Conservation (phyloP, 176 grass and related monocot species). For the Panicum miliaceum region DNA sequence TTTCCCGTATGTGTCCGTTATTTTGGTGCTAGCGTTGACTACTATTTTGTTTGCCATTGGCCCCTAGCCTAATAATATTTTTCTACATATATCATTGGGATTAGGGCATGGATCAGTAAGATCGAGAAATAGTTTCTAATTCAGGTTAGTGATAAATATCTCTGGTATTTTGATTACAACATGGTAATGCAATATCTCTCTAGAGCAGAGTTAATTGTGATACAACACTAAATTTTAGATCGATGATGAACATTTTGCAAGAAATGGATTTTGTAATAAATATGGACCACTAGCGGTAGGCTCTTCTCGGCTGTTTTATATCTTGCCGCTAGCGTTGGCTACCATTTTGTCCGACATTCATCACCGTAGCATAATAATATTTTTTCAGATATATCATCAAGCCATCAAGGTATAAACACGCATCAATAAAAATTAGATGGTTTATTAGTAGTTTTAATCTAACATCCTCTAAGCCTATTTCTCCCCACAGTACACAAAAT, state of each 20-base stretch:
- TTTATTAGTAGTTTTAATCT: not conserved
- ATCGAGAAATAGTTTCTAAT: not conserved
- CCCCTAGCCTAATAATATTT: not conserved
- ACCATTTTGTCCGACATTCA: not conserved
- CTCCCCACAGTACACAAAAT: not conserved
- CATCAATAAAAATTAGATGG: not conserved
- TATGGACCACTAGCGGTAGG: not conserved
- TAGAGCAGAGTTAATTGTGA: not conserved
- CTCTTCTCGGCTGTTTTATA: too few species aligned
- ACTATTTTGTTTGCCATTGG: not conserved
- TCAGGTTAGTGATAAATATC: too few species aligned
- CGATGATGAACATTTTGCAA: not conserved
- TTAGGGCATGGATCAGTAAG: not conserved
- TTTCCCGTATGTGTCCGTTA: too few species aligned
- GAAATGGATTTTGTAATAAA: not conserved
- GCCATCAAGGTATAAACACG: not conserved
- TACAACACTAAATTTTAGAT: not conserved
- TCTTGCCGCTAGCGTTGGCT: not conserved
- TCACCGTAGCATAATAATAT: not conserved
- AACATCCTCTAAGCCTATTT: not conserved
- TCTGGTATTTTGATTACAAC: not conserved
- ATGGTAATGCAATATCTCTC: not conserved
- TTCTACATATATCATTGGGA: not conserved
- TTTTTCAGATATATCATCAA: not conserved
- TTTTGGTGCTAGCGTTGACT: not conserved